Evolutionary conservation across 768 basidiomycete species (phyloP), one percentile per base, ranked within the genome.

Genomic region (Mycena haematopus): DNA sequence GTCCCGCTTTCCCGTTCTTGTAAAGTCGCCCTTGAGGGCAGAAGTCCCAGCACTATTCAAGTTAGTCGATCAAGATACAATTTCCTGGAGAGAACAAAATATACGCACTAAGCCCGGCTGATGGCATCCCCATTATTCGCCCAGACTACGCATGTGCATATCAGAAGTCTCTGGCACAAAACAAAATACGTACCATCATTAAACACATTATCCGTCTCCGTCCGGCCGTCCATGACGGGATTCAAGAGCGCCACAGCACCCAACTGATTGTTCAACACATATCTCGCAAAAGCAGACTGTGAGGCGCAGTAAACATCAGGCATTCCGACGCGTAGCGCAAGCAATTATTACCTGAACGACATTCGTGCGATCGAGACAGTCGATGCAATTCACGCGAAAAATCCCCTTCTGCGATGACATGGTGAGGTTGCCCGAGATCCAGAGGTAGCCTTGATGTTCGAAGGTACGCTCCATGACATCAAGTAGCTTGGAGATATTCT

Each of bases 111-210:
- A 57, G 90, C 90, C 57, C 91, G 84, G 73, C 92, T 95, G 61
- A 97, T 92, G 6, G 93, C 91, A 72, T 99, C 97, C 0, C 97
- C 97, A 68, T 99, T 99, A 71, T 99, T 97, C 2, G 97, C 97
- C 97, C 97, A 99, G 19, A 94, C 92, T 92, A 62, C 24, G 47
- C 40, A 25, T 19, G 52, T 22, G 21, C 31, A 21, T n/a, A 25
- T 38, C 11, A 15, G 6, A 50, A 3, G 36, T 29, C 24, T 22
- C 6, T 15, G 6, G 22, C 42, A n/a, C n/a, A 36, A 53, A 21
- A 22, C 3, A 36, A 36, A 36, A 38, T 25, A 56, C 73, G 67
- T 74, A 92, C 92, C 86, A 72, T 92, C 86, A 65, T 93, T 96
- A 72, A 96, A 93, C 19, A 86, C 83, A 19, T 85, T 67, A 68